phyloP scores from a whole-genome alignment of 2,329 filamentous ascomycete species.

The Leptographium procerum region DNA sequence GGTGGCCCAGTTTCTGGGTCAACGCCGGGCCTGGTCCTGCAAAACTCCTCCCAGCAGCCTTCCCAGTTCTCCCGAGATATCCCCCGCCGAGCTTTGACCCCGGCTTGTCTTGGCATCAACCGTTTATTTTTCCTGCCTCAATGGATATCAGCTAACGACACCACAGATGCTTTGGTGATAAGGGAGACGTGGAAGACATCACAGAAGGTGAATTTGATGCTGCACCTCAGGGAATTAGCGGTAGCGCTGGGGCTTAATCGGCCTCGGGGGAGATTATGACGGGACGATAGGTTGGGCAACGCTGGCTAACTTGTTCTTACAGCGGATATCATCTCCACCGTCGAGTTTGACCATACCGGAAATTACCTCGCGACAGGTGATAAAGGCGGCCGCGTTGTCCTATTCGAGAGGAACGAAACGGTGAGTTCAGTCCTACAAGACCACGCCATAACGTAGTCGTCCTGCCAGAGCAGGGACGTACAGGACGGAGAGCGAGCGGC shows the following conservation, averaged over 20 bases:
- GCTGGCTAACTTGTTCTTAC: neutral
- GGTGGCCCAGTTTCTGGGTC: neutral
- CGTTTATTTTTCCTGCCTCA: neutral
- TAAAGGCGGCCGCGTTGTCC: constrained; percentile 73
- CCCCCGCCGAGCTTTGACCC: neutral
- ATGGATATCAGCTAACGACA: neutral
- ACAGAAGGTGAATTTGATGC: constrained; percentile 62
- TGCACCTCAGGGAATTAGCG: neutral
- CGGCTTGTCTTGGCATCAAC: neutral
- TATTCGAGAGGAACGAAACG: constrained; percentile 92
- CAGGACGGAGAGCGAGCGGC: neutral
- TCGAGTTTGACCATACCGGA: constrained; percentile 82
- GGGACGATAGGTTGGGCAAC: neutral
- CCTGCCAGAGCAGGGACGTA: neutral
- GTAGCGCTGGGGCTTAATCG: too few relatives aligned
- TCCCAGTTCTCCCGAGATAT: neutral
- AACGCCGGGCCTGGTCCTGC: neutral
- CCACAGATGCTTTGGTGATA: constrained; percentile 92
- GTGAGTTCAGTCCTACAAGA: constrained; percentile 37
- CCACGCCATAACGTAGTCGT: neutral
- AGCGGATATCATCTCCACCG: constrained; percentile 88
- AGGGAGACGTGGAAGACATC: constrained; percentile 97
- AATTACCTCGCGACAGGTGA: constrained; percentile 87
- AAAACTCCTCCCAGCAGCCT: neutral
- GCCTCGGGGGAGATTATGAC: too few relatives aligned